Evolutionary conservation across 139 green algal genomes (phyloP).

Genomic region (Chlorella ohadii): DNA sequence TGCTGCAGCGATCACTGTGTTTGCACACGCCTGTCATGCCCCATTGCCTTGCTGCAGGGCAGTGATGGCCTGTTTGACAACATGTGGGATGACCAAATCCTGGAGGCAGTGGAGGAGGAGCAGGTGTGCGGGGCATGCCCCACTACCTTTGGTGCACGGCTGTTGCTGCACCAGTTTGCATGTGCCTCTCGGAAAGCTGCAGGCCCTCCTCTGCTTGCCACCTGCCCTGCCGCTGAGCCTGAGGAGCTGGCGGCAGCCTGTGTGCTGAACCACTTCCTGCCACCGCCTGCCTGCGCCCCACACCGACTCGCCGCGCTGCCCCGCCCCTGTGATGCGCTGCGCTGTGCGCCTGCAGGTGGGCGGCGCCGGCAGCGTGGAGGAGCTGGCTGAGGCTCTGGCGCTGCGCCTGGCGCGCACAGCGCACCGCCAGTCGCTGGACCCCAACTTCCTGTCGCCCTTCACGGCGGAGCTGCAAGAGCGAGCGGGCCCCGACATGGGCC

Average conservation of each 20-base stretch:
- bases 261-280: background rate
- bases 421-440: slow-evolving; percentile 37
- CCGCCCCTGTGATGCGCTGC: background rate
- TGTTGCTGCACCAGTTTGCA: too few relatives aligned
- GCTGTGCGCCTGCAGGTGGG: background rate
- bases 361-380: background rate
- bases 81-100: slow-evolving; percentile 90
- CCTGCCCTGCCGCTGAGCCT: too few relatives aligned
- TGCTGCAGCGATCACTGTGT: too few relatives aligned
- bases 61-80: slow-evolving; percentile 99
- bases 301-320: background rate
- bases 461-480: slow-evolving; percentile 61
- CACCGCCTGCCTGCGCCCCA: background rate
- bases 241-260: background rate
- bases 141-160: too few relatives aligned
- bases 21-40: too few relatives aligned
- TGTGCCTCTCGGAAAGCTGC: too few relatives aligned
- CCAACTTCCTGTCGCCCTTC: slow-evolving; percentile 69
- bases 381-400: slow-evolving; percentile 39
- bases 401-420: slow-evolving; percentile 42
- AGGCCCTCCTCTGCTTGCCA: too few relatives aligned
- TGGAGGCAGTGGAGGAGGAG: slow-evolving; percentile 4
- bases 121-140: background rate
- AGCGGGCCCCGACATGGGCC: slow-evolving; percentile 4
- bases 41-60: slow-evolving; percentile 34